Base-by-base conservation (phyloP, 805 yeast genomes). In the Candida odintsovae region DNA sequence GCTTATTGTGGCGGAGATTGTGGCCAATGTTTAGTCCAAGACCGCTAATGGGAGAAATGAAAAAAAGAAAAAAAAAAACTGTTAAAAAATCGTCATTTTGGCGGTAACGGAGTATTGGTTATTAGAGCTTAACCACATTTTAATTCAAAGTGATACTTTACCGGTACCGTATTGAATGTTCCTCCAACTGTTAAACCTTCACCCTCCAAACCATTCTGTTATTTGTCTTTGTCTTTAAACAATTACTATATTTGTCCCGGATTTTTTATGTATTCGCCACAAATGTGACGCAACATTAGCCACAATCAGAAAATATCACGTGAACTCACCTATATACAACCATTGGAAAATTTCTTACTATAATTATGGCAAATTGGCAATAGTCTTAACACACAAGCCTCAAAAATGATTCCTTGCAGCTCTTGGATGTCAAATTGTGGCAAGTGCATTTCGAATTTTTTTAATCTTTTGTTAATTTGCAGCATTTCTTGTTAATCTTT, bases 381-480 rank as follows among this genome's bases (percentile, higher is more conserved):
- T 9, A n/a, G 36, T 16, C 15, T 5, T 9, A 29, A 29, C 15
- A 16, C 16, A 7, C 3, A 33, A 33, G 36, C 36, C 36, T 33
- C 20, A 33, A 12, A n/a, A 33, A 16, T n/a, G 36, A 16, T 33
- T 18, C 18, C 18, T 16, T 33, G 20, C 36, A 28, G 36, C 36
- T 16, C 20, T 16, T 16, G 12, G 13, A 39, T 42, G 50, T 48
- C 50, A 48, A 48, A 48, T 47, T 48, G 50, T 48, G 50, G 50
- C 50, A 48, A 48, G 48, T 44, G 50, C 19, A n/a, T 31, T 37
- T 33, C n/a, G n/a, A n/a, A 44, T 33, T 26, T 38, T 38, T 40
- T 11, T 28, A 45, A 23, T 6, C 29, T 38, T 26, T 36, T 18
- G 11, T 21, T 7, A 19, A 13, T 16, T 33, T 36, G 22, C 23